Percentiles rank a stretch among this genome's conserved stretches.
phyloP scores from a whole-genome alignment of 352 stramenopile species.

The Pythium apleroticum region DNA sequence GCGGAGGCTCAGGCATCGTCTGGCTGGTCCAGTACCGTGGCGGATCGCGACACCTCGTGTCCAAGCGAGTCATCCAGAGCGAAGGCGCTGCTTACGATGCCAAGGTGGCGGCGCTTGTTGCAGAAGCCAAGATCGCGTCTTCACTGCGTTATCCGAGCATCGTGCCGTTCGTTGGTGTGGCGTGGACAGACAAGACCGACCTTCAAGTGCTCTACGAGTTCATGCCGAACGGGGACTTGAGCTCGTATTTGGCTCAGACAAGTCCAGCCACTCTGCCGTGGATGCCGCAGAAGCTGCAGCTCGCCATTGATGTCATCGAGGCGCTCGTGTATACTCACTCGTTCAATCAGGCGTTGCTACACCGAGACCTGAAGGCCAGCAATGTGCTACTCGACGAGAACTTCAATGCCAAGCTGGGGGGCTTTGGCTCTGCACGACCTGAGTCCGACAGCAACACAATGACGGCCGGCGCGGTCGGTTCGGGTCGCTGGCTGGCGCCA shows the following conservation, averaged over 20 bases:
- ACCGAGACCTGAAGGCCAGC: neutral
- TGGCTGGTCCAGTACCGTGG: neutral
- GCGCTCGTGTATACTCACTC: constrained; percentile 2
- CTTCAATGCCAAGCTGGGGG: neutral
- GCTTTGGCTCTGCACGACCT: neutral
- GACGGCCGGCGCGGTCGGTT: neutral
- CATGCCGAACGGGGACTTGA: neutral
- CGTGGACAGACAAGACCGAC: neutral
- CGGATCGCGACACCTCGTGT: neutral
- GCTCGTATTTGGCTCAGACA: neutral
- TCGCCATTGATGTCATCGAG: constrained; percentile 1
- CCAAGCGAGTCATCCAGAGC: neutral
- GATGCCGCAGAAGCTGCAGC: neutral
- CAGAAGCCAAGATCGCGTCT: neutral
- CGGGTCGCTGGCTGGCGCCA: neutral
- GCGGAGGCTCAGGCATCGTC: neutral
- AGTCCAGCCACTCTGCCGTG: neutral
- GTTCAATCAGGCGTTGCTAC: neutral
- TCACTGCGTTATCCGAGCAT: neutral
- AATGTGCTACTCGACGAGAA: neutral
- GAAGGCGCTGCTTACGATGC: neutral
- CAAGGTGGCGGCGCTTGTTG: neutral
- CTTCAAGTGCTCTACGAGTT: neutral
- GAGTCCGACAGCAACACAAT: neutral
- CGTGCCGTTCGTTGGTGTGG: neutral